A percentile compares a stretch with the other conserved stretches of the same genome.
These are phyloP conservation scores for Hyaloperonospora arabidopsidis DNA, from an alignment of 352 stramenopile species.

Conservation along the genomic window DNA sequence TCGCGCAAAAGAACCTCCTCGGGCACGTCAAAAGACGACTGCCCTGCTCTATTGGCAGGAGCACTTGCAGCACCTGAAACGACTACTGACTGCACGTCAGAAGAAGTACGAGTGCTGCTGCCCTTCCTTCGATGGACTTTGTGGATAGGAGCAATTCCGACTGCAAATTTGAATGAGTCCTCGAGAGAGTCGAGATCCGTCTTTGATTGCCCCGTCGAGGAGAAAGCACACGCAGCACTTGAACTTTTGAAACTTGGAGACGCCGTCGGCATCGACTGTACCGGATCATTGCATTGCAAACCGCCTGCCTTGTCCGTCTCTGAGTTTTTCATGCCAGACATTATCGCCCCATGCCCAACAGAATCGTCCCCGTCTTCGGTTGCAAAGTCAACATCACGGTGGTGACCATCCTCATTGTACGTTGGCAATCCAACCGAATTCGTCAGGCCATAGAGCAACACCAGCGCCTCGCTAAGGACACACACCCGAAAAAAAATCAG, in stretches of 20 bases:
- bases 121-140: constrained; percentile 26
- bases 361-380: constrained; percentile 12
- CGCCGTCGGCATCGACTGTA: constrained; percentile 22
- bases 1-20: constrained; percentile 88
- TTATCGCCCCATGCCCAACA: constrained; percentile 2
- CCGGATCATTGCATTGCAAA: constrained; percentile 15
- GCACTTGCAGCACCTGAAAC: constrained; percentile 1
- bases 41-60: constrained; percentile 3
- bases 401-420: constrained; percentile 5
- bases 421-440: constrained; percentile 27
- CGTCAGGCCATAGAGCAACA: constrained; percentile 66
- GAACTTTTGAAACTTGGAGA: constrained; percentile 13
- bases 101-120: constrained; percentile 15
- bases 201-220: constrained; percentile 8
- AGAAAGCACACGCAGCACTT: background rate
- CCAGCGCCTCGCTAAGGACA: constrained; percentile 44
- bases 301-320: constrained; percentile 5
- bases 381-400: constrained; percentile 6
- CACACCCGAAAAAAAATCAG: background rate
- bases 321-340: constrained; percentile 14
- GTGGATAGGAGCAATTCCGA: constrained; percentile 46
- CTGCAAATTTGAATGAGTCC: constrained; percentile 72
- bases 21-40: constrained; percentile 56
- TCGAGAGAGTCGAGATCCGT: constrained; percentile 54
- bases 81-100: constrained; percentile 2